phyloP scores from a whole-genome alignment of 768 basidiomycete genomes.

The Guyanaporus albipodus region DNA sequence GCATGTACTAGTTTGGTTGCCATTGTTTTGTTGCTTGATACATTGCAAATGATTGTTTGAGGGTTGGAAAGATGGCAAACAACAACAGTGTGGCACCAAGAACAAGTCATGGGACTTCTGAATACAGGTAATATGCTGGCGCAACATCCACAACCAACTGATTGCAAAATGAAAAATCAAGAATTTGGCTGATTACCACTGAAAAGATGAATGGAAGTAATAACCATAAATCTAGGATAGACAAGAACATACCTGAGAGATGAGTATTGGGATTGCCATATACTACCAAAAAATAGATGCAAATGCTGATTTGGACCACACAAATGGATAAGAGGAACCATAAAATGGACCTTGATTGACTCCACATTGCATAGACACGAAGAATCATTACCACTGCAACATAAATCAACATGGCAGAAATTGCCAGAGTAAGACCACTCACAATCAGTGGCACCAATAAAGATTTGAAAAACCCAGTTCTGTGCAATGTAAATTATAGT shows the following conservation, averaged over 20 bases:
- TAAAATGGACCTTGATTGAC: not conserved
- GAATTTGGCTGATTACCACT: not conserved
- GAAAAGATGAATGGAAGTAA: too few relatives aligned
- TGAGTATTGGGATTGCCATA: not conserved
- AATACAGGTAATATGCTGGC: not conserved
- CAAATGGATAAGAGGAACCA: not conserved
- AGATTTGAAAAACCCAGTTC: not conserved
- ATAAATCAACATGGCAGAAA: not conserved
- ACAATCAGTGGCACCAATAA: not conserved
- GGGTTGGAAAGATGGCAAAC: not conserved
- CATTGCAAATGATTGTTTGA: not conserved
- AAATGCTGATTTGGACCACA: not conserved
- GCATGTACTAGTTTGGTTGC: not conserved
- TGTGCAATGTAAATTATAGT: fast-evolving
- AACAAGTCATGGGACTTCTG: too few relatives aligned
- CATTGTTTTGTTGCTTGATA: not conserved
- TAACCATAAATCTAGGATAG: too few relatives aligned
- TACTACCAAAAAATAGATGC: not conserved
- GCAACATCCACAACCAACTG: not conserved
- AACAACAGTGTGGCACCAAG: not conserved
- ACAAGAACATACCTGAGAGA: not conserved
- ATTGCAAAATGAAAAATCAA: not conserved
- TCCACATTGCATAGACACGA: not conserved
- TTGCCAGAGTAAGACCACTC: not conserved
- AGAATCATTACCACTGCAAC: not conserved